Conservation (phyloP, 1,284 basidiomycete species). For the Ganoderma sinense region DNA sequence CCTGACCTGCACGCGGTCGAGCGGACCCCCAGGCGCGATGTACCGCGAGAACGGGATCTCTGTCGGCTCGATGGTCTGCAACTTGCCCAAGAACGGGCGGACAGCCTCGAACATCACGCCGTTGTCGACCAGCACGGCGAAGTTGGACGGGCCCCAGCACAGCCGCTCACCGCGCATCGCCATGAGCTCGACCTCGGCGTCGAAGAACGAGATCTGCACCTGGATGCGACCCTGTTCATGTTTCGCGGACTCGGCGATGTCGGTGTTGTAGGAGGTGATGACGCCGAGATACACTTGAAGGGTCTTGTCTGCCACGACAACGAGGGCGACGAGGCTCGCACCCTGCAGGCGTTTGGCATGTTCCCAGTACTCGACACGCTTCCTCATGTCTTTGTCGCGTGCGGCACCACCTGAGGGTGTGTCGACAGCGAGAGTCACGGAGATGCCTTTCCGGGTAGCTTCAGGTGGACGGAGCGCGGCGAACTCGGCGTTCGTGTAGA, state of each 20-base stretch:
- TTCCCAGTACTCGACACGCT: constrained; percentile 40
- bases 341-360: constrained; percentile 37
- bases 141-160: constrained; percentile 25
- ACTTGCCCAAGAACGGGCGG: constrained; percentile 39
- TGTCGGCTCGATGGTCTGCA: constrained; percentile 39
- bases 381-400: constrained; percentile 32
- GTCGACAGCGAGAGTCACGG: constrained; percentile 36
- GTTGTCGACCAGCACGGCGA: constrained; percentile 40
- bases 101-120: constrained; percentile 41
- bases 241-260: constrained; percentile 40
- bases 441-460: constrained; percentile 36
- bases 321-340: constrained; percentile 38
- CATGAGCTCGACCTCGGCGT: constrained; percentile 40
- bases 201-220: constrained; percentile 41
- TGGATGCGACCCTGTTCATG: constrained; percentile 31
- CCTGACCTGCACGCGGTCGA: constrained; percentile 26
- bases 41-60: constrained; percentile 38
- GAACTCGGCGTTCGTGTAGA: constrained; percentile 41
- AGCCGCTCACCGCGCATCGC: constrained; percentile 34
- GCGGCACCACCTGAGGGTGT: constrained; percentile 36
- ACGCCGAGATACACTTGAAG: constrained; percentile 32
- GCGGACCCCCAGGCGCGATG: constrained; percentile 45
- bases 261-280: constrained; percentile 32
- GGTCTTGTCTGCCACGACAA: constrained; percentile 22
- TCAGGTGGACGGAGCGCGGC: constrained; percentile 24